These are phyloP conservation scores for Yamadazyma kitorensis DNA, from an alignment of 805 yeast genomes.

Conservation along the genomic window DNA sequence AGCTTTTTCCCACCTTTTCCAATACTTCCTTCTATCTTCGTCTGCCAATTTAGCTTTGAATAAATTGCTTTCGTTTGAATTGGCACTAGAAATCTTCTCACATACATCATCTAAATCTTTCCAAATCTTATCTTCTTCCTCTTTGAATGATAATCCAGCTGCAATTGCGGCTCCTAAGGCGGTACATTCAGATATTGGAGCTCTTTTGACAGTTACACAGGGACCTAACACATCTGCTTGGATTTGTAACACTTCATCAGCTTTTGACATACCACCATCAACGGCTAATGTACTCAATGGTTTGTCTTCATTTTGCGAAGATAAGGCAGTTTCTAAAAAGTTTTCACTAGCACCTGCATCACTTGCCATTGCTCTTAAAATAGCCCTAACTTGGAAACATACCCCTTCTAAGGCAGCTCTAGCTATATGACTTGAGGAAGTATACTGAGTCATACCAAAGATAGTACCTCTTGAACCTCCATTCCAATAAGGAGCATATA, in stretches of 20 bases:
- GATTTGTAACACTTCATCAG: conserved; percentile 88
- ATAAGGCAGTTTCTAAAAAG: conserved; percentile 52
- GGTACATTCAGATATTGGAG: conserved; percentile 84
- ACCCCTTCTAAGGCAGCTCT: conserved; percentile 95
- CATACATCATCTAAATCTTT: conserved; percentile 66
- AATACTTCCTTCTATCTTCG: conserved; percentile 55
- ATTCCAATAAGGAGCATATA: conserved; percentile 96
- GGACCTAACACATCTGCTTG: conserved; percentile 93
- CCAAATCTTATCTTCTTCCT: conserved; percentile 64
- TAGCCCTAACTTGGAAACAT: conserved; percentile 90
- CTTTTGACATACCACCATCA: conserved; percentile 94
- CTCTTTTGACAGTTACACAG: conserved; percentile 74
- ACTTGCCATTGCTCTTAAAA: conserved; percentile 82
- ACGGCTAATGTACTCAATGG: conserved; percentile 64
- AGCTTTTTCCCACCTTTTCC: conserved; percentile 84
- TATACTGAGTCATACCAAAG: conserved; percentile 88
- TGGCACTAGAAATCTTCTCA: conserved; percentile 32
- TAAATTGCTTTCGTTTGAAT: conserved; percentile 22
- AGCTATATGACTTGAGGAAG: conserved; percentile 89
- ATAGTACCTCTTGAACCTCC: conserved; percentile 89
- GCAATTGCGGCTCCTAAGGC: conserved; percentile 97
- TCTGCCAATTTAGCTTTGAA: conserved; percentile 48
- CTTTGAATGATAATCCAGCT: conserved; percentile 67
- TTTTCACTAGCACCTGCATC: conserved; percentile 69
- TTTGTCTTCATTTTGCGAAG: conserved; percentile 41